Conservation (phyloP, 2,329 filamentous ascomycete species). For the Calonectria hawksworthii region DNA sequence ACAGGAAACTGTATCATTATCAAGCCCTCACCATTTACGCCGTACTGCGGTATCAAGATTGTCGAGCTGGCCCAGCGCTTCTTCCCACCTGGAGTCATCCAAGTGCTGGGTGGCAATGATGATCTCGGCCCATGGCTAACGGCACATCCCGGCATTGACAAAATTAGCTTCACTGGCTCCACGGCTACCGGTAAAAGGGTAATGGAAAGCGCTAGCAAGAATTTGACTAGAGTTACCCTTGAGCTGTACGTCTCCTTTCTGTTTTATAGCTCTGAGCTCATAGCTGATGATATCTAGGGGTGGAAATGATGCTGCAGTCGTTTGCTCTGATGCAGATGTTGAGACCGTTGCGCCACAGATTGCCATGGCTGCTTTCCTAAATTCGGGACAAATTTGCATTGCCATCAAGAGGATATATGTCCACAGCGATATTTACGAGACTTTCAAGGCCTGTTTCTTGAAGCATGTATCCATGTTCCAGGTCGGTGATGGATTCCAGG, state of each 20-base stretch:
- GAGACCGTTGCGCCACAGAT: conserved; percentile 49
- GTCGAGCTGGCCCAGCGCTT: conserved; percentile 67
- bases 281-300: conserved; percentile 12
- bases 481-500: conserved; percentile 56
- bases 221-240: conserved; percentile 71
- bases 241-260: conserved; percentile 56
- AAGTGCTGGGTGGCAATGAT: conserved; percentile 71
- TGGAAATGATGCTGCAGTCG: conserved; percentile 34
- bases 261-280: accelerated
- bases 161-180: conserved; percentile 74
- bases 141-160: conserved; percentile 69
- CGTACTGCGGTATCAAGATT: conserved; percentile 69
- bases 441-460: conserved; percentile 58
- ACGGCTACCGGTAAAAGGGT: conserved; percentile 71
- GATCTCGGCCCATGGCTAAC: conserved; percentile 71
- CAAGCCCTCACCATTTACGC: conserved; percentile 70
- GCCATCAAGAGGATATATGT: conserved; percentile 70
- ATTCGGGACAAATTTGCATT: conserved; percentile 32
- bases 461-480: conserved; percentile 61
- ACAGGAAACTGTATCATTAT: conserved; percentile 68
- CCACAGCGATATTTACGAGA: conserved; percentile 65
- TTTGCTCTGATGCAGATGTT: conserved; percentile 65
- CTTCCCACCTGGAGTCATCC: conserved; percentile 73
- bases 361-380: conserved; percentile 10
- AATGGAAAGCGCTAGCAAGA: conserved; percentile 65